Percentiles rank a stretch among this genome's conserved stretches.
Evolutionary conservation across 129 eudicot genomes (phyloP).

Genomic region (Helianthus tuberosus): DNA sequence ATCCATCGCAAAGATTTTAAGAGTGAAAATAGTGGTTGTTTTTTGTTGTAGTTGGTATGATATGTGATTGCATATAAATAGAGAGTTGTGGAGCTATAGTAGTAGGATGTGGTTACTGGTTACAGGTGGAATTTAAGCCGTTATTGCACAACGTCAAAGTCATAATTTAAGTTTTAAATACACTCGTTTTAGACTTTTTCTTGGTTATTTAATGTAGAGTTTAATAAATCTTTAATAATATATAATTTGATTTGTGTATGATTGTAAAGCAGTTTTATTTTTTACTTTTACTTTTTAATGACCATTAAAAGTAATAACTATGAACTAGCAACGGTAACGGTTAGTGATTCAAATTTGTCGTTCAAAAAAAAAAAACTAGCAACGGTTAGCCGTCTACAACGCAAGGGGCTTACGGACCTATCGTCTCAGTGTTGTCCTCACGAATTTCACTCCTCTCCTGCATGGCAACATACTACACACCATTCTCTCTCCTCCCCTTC

Average conservation of each 20-base stretch:
- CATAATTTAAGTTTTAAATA: neutral
- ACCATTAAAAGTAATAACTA: neutral
- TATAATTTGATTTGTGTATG: neutral
- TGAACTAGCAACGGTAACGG: too few species aligned
- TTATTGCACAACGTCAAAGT: neutral
- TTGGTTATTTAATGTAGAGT: neutral
- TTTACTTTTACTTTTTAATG: neutral
- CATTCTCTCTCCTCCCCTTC: too few species aligned
- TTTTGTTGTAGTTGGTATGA: neutral
- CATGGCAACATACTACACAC: too few species aligned
- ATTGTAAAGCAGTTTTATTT: neutral
- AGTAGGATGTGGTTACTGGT: conserved; percentile 3
- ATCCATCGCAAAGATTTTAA: conserved; percentile 20
- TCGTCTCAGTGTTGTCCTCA: too few species aligned
- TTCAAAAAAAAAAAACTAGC: too few species aligned
- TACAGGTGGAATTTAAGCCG: conserved; percentile 20
- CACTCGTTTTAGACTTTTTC: conserved; percentile 6
- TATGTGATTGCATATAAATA: conserved; percentile 4
- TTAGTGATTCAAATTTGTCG: too few species aligned
- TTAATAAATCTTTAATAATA: neutral
- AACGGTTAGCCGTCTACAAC: too few species aligned
- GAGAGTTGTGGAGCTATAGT: conserved; percentile 2
- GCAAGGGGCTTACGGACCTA: too few species aligned
- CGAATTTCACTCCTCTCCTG: too few species aligned
- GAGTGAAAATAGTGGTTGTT: neutral